Evolutionary conservation across 2,329 filamentous ascomycete genomes (phyloP).

Genomic region (Penicillium janthinellum): DNA sequence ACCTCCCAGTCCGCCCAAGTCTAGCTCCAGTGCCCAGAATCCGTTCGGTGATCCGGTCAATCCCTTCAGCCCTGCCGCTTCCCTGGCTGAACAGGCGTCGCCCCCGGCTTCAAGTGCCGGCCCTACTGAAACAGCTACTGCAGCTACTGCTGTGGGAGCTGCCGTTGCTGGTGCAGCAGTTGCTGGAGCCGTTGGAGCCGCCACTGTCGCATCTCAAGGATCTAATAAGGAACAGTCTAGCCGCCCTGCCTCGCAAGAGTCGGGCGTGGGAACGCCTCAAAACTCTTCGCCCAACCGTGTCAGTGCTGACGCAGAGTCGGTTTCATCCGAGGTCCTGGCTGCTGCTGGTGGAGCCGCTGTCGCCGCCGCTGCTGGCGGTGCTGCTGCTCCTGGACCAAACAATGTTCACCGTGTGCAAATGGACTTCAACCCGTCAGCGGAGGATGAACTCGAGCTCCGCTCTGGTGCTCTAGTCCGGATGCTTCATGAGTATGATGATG

Average conservation of each 20-base stretch:
- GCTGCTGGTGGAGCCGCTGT: conserved; percentile 14
- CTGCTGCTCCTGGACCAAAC: conserved; percentile 50
- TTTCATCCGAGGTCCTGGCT: conserved; percentile 18
- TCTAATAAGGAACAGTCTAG: conserved; percentile 24
- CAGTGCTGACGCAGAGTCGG: conserved; percentile 26
- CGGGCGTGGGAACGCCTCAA: conserved; percentile 26
- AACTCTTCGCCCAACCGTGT: conserved; percentile 29
- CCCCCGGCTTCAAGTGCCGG: conserved; percentile 26
- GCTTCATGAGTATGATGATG: conserved; percentile 95
- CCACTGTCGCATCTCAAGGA: conserved; percentile 35
- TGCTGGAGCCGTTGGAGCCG: conserved; percentile 45
- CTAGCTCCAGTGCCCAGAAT: conserved; percentile 46
- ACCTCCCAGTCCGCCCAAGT: conserved; percentile 43
- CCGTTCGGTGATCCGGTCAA: conserved; percentile 61
- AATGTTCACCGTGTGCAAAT: conserved; percentile 91
- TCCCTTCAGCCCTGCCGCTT: conserved; percentile 64
- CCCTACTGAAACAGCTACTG: conserved; percentile 36
- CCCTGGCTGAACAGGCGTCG: conserved; percentile 15
- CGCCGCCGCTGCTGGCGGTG: conserved; percentile 13
- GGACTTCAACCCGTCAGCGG: conserved; percentile 89
- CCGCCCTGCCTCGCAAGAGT: conserved; percentile 25
- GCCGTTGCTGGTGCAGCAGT: conserved; percentile 40
- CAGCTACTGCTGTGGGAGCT: conserved; percentile 41
- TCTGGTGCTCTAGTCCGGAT: conserved; percentile 84
- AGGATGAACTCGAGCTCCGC: conserved; percentile 82